A percentile compares a stretch with the other conserved stretches of the same genome.
Conservation (phyloP, 352 stramenopile species). For the Blastocystis sp. region DNA sequence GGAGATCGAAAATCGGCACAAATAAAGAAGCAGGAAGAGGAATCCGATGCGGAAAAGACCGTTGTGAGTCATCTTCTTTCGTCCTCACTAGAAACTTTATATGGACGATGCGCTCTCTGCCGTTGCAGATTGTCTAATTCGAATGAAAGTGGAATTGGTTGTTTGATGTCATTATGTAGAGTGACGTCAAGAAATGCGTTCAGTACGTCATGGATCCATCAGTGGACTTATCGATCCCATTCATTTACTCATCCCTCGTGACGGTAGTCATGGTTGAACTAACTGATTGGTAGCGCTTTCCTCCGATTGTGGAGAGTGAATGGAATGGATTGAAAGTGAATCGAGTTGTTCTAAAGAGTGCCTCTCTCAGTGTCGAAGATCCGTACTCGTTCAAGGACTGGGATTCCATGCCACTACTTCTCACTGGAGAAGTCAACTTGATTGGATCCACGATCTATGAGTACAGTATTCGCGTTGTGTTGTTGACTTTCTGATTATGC, state of each 20-base stretch:
- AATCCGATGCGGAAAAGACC: background rate
- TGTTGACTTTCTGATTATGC: background rate
- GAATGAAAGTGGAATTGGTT: too few relatives aligned
- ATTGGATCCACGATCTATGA: constrained; percentile 15
- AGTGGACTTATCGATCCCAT: background rate
- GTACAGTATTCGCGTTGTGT: background rate
- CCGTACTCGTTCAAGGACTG: constrained; percentile 8
- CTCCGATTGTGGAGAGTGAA: background rate
- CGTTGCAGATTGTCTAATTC: too few relatives aligned
- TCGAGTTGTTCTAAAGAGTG: constrained; percentile 9
- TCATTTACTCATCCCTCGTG: background rate
- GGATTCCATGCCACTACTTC: background rate
- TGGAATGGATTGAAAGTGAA: background rate
- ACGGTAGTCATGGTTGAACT: background rate
- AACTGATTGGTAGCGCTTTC: background rate
- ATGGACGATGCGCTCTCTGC: too few relatives aligned
- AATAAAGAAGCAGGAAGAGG: background rate
- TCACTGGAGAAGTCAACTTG: background rate
- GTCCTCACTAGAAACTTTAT: too few relatives aligned
- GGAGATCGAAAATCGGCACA: background rate
- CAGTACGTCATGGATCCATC: background rate
- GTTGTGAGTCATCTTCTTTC: too few relatives aligned
- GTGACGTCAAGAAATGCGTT: background rate
- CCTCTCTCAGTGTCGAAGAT: background rate
- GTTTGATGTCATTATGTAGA: too few relatives aligned